phyloP scores from a whole-genome alignment of 306 rosid genomes.

The Heteromeles arbutifolia region DNA sequence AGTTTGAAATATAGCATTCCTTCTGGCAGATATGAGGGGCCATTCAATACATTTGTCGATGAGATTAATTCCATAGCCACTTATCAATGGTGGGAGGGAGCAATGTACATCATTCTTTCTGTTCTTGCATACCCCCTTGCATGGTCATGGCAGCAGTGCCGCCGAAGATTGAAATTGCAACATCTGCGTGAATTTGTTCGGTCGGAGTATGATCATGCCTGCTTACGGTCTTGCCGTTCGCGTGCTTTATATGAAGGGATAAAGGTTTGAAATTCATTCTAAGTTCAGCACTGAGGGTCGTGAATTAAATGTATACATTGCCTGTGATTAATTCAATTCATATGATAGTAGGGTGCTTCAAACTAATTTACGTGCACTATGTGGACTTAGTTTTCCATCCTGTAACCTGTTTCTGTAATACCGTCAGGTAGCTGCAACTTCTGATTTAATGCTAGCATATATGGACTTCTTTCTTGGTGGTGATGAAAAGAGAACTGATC shows the following conservation, averaged over 20 bases:
- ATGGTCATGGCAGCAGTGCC: slow-evolving; percentile 98
- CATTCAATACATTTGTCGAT: slow-evolving; percentile 84
- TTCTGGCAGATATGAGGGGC: slow-evolving; percentile 75
- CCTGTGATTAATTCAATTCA: background rate
- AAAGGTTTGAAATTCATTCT: slow-evolving; percentile 51
- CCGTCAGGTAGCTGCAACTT: slow-evolving; percentile 80
- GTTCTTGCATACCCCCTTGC: slow-evolving; percentile 84
- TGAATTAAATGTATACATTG: background rate
- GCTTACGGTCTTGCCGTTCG: slow-evolving; percentile 93
- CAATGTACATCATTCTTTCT: slow-evolving; percentile 65
- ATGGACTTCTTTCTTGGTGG: slow-evolving; percentile 97
- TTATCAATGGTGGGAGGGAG: slow-evolving; percentile 99
- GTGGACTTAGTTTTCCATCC: background rate
- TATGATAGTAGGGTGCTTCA: background rate
- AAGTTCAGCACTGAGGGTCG: background rate
- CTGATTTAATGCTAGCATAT: slow-evolving; percentile 93
- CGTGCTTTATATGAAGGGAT: slow-evolving; percentile 99
- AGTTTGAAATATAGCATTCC: slow-evolving; percentile 24
- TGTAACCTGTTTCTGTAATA: slow-evolving; percentile 11
- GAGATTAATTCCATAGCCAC: slow-evolving; percentile 88
- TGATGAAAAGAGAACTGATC: slow-evolving; percentile 93
- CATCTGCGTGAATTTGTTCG: slow-evolving; percentile 89
- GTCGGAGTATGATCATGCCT: slow-evolving; percentile 93
- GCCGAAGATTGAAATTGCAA: slow-evolving; percentile 80
- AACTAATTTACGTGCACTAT: background rate